Evolutionary conservation across 345 rosid species (phyloP), one percentile per base, ranked within the genome.

Genomic region (Citrus reticulata): DNA sequence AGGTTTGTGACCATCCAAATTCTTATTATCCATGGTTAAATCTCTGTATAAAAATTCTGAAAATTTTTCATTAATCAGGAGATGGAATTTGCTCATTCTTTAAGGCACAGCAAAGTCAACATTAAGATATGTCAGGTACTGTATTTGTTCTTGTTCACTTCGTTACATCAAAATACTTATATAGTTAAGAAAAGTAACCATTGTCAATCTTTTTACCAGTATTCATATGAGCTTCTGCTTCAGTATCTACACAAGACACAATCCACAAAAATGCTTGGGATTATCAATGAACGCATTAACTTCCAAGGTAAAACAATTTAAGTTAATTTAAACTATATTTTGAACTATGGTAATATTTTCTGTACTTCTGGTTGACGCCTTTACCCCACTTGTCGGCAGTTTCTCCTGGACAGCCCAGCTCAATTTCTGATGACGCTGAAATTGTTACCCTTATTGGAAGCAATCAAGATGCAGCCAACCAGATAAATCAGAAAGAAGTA

Each of bases 11-110:
- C 65, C 29, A 69, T 42, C 51, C 34, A 63, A n/a, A 76, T 25
- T 63, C 11, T 37, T 64, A 19, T 65, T 74, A 7, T 8, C 9
- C 61, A 1, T 4, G 34, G 9, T 74, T 67, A 70, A 39, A 35
- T 58, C 4, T 2, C 64, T 76, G 29, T 19, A 40, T 20, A 57
- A 32, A 40, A 37, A 60, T 58, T 63, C 80, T 51, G 25, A 40
- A 32, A 64, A 9, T 73, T 54, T 29, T 74, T 78, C 54, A 37
- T 76, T 75, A 70, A 80, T 60, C 85, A 93, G 99, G 99, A 97
- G 85, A 93, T 94, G 98, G 98, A 97, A 83, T 94, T 92, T 79
- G 98, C 98, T 74, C 95, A 89, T 87, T 81, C 91, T 86, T 92
- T 97, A 61, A 87, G 98, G 82, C 89, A 93, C 76, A 90, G 89